These are phyloP conservation scores for Colletotrichum somersetense DNA, from an alignment of 2,329 filamentous ascomycete species.

Conservation along the genomic window DNA sequence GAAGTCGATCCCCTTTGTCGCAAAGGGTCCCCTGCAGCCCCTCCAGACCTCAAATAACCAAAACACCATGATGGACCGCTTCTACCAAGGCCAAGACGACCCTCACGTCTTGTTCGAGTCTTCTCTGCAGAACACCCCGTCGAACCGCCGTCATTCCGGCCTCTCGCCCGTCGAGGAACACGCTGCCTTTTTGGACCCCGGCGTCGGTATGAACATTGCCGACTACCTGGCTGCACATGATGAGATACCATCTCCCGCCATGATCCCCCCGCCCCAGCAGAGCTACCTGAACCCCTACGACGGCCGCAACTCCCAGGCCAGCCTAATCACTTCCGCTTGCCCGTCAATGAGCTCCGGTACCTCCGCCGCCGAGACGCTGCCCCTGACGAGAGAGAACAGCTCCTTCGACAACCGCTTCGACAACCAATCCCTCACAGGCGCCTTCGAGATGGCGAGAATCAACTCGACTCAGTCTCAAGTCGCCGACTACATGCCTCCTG, in stretches of 20 bases:
- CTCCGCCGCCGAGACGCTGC: conserved; percentile 54
- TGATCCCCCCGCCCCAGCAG: conserved; percentile 43
- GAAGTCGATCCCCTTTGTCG: conserved; percentile 55
- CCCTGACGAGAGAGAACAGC: conserved; percentile 60
- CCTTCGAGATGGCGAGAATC: conserved; percentile 54
- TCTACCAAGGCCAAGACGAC: conserved; percentile 51
- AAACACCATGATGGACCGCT: conserved; percentile 47
- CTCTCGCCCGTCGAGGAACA: conserved; percentile 56
- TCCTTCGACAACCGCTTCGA: conserved; percentile 49
- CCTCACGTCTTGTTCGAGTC: conserved; percentile 44
- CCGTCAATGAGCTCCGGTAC: conserved; percentile 59
- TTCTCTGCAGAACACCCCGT: conserved; percentile 46
- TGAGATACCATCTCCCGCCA: conserved; percentile 46
- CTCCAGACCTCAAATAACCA: conserved; percentile 44
- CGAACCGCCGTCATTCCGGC: conserved; percentile 44
- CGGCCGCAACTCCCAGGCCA: conserved; percentile 40
- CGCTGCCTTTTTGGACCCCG: conserved; percentile 43
- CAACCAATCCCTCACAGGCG: conserved; percentile 46
- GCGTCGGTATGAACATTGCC: conserved; percentile 55
- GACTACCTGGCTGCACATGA: conserved; percentile 53
- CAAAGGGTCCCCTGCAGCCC: conserved; percentile 52
- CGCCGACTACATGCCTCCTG: conserved; percentile 44
- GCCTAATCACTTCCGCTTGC: conserved; percentile 53
- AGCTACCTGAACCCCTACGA: conserved; percentile 45
- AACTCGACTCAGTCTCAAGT: conserved; percentile 54